These are phyloP conservation scores for Xylariaceae sp. DNA, from an alignment of 2,329 filamentous ascomycete species.

Conservation along the genomic window DNA sequence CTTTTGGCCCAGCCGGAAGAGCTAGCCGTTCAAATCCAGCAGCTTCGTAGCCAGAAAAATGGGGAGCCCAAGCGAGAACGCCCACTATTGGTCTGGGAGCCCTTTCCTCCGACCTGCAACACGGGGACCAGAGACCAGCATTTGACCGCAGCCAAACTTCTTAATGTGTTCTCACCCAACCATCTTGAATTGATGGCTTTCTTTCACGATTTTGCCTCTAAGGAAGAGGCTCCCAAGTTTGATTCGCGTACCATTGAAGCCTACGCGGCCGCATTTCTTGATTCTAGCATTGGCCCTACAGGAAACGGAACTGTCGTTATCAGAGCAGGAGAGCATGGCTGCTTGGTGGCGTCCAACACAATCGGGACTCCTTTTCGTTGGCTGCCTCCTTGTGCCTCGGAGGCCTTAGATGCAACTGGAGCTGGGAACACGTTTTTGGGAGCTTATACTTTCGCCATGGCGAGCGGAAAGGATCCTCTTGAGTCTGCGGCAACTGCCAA, in stretches of 20 bases:
- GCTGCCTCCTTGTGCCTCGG: neutral
- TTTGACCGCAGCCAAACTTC: accelerated
- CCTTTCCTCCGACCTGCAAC: neutral
- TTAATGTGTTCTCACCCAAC: constrained; percentile 4
- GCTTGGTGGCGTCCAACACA: neutral
- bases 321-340: constrained; percentile 3
- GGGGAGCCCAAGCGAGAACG: neutral
- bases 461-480: neutral
- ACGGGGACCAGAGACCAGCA: neutral
- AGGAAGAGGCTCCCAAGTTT: too few species aligned
- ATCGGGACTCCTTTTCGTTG: neutral
- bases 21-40: neutral
- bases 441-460: neutral
- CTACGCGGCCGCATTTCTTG: neutral
- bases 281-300: neutral
- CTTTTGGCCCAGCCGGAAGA: neutral
- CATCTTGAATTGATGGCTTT: neutral
- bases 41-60: too few species aligned
- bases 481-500: neutral
- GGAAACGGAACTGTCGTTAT: neutral
- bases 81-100: constrained; percentile 8
- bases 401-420: constrained; percentile 1
- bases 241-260: too few species aligned
- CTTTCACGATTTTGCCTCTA: neutral
- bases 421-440: constrained; percentile 8